These are phyloP conservation scores for Scedosporium aurantiacum DNA, from an alignment of 2,329 filamentous ascomycete species.

Conservation along the genomic window DNA sequence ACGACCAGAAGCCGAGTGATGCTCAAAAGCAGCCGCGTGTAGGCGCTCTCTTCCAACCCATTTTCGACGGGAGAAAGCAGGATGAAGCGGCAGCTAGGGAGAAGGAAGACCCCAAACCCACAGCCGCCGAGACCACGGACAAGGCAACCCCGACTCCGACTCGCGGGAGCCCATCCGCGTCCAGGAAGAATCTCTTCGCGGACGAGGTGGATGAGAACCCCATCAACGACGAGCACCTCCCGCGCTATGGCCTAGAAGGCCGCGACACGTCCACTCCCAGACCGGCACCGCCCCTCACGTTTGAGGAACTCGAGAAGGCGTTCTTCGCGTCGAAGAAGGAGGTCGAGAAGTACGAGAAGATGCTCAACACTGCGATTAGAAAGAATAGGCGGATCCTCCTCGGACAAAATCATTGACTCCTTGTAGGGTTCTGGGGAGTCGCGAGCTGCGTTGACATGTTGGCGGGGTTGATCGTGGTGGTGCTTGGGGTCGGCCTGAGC, in stretches of 20 bases:
- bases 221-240: conserved; percentile 2
- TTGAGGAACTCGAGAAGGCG: conserved; percentile 52
- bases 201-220: not conserved
- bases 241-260: conserved; percentile 35
- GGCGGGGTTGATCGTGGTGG: not conserved
- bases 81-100: not conserved
- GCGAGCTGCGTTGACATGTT: conserved; percentile 9
- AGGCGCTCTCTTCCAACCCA: not conserved
- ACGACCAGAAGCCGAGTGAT: conserved; percentile 7
- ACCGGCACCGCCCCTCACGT: conserved; percentile 43
- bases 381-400: conserved; percentile 46
- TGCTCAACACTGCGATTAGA: conserved; percentile 46
- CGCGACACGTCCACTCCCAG: conserved; percentile 14
- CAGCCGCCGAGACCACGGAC: not conserved
- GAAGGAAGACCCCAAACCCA: not conserved
- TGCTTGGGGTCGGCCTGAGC: not conserved
- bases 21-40: conserved; percentile 7
- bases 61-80: not conserved
- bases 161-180: no score
- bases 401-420: conserved; percentile 13
- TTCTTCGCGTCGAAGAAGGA: conserved; percentile 43
- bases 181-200: not conserved
- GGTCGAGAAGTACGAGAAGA: conserved; percentile 52
- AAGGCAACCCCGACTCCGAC: not conserved
- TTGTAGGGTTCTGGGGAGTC: not conserved